These are phyloP conservation scores for Aspergillus chevalieri DNA, from an alignment of 2,329 filamentous ascomycete species.

Conservation along the genomic window DNA sequence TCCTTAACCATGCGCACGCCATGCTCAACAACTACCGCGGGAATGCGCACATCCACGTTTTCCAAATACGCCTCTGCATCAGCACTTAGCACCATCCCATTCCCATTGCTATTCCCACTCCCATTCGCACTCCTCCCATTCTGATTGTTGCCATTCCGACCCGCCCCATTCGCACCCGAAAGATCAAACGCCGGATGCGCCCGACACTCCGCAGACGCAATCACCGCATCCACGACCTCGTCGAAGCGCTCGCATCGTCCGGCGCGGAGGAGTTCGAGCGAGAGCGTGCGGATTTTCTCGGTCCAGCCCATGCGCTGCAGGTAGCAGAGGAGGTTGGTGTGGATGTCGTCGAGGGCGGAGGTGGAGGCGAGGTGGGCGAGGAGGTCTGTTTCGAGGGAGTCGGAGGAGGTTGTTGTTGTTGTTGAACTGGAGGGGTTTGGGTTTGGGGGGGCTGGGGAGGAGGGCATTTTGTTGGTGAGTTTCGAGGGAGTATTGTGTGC, in stretches of 20 bases:
- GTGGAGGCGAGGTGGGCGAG: constrained; percentile 43
- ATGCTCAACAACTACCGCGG: constrained; percentile 43
- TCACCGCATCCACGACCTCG: constrained; percentile 50
- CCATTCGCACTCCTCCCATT: neutral
- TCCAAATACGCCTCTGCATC: constrained; percentile 25
- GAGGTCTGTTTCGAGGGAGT: constrained; percentile 34
- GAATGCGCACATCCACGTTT: constrained; percentile 44
- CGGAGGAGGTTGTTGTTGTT: constrained; percentile 28
- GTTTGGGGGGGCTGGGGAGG: neutral
- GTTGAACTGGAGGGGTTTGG: constrained; percentile 16
- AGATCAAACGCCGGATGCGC: constrained; percentile 21
- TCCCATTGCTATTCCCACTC: neutral
- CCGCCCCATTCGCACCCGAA: constrained; percentile 16
- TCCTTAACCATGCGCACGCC: constrained; percentile 48
- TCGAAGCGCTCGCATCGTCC: constrained; percentile 53
- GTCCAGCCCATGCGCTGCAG: constrained; percentile 56
- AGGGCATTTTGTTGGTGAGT: constrained; percentile 3
- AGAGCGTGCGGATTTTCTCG: constrained; percentile 49
- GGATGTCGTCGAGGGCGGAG: constrained; percentile 51
- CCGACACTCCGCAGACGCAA: constrained; percentile 39
- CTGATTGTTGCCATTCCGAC: constrained; percentile 1
- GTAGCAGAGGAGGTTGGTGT: constrained; percentile 48
- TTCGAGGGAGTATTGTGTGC: neutral
- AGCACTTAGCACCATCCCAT: constrained; percentile 4
- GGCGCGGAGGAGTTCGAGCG: constrained; percentile 51